phyloP scores from a whole-genome alignment of 148 eudicot genomes.

The Nyssa sinensis region DNA sequence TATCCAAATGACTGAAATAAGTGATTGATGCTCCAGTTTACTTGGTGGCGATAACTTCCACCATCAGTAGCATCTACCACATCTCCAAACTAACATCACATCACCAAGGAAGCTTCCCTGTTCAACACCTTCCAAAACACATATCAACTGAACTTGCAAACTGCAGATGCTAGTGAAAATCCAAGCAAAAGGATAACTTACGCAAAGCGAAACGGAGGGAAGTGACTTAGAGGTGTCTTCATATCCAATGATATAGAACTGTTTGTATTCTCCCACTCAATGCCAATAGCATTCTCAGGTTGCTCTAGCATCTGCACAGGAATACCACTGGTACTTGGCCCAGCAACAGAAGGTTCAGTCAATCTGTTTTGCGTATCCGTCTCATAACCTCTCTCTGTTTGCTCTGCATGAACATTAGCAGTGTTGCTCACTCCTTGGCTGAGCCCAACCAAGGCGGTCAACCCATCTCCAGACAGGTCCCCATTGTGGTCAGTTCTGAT shows the following conservation, averaged over 20 bases:
- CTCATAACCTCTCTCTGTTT: constrained; percentile 52
- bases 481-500: constrained; percentile 73
- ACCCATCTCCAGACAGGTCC: constrained; percentile 81
- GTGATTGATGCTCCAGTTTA: not conserved
- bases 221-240: constrained; percentile 93
- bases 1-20: too few species aligned
- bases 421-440: constrained; percentile 71
- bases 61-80: not conserved
- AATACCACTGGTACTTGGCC: constrained; percentile 48
- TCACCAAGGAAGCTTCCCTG: constrained; percentile 1
- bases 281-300: constrained; percentile 50
- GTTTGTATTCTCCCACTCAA: constrained; percentile 75
- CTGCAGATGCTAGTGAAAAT: constrained; percentile 3
- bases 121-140: not conserved
- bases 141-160: not conserved
- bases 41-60: not conserved
- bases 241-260: constrained; percentile 86
- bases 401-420: constrained; percentile 47
- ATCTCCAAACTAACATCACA: not conserved
- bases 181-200: constrained; percentile 37
- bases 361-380: constrained; percentile 44
- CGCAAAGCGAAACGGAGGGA: constrained; percentile 99
- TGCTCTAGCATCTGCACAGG: constrained; percentile 65
- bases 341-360: constrained; percentile 56
- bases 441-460: constrained; percentile 95